These are phyloP conservation scores for Lachnellula willkommii DNA, from an alignment of 2,329 filamentous ascomycete genomes.

Conservation along the genomic window DNA sequence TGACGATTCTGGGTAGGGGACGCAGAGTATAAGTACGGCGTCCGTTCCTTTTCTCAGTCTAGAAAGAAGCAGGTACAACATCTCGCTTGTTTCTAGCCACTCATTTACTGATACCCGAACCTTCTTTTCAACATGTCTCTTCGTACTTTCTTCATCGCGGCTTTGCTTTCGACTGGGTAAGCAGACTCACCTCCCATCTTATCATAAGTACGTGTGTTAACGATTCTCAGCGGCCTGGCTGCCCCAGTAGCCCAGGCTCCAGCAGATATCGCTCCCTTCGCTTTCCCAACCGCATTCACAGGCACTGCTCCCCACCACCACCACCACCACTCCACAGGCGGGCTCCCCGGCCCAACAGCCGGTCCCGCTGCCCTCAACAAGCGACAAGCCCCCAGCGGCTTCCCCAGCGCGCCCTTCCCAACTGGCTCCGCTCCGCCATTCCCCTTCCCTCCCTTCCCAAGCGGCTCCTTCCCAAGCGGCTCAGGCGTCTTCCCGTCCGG, in stretches of 20 bases:
- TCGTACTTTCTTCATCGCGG: neutral
- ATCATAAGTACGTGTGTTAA: neutral
- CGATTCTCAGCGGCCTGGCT: neutral
- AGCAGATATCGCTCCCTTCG: neutral
- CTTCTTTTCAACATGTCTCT: constrained; percentile 1
- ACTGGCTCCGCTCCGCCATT: no score
- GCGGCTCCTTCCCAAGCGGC: no score
- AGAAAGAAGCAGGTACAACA: neutral
- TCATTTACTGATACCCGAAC: neutral
- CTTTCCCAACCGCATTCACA: neutral
- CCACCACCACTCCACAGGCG: neutral
- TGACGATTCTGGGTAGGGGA: neutral
- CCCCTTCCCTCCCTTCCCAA: no score
- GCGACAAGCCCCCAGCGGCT: no score
- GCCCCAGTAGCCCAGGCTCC: neutral
- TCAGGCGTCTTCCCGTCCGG: no score
- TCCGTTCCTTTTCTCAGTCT: neutral
- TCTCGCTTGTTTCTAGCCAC: neutral
- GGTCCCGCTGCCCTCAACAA: neutral
- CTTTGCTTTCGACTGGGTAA: constrained; percentile 1
- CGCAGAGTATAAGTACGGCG: neutral
- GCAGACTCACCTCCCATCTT: neutral
- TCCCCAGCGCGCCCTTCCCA: no score
- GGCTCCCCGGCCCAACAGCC: neutral
- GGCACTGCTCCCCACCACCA: neutral